Evolutionary conservation across 805 yeast species (phyloP), one percentile per base, ranked within the genome.

Genomic region (Teunomyces funiuensis): DNA sequence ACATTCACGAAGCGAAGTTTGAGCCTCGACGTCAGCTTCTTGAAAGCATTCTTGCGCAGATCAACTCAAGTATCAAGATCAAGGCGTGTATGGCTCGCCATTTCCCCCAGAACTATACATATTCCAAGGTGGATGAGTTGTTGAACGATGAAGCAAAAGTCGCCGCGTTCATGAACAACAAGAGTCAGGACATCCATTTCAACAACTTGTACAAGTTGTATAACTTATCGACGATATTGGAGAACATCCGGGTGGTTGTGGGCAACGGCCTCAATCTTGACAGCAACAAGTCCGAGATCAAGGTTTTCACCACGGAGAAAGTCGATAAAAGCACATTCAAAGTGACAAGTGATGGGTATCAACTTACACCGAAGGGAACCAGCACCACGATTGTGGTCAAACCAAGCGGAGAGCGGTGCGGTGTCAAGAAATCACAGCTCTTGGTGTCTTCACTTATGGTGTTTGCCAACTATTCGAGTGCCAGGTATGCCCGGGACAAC

Each of bases 391-490:
- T 57, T 10, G 45, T 46, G 6, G 34, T 52, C 19, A 30, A 46
- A 8, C 38, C 37, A 7, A 52, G 51, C 13, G 39, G 40, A 5
- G 46, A 44, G n/a, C 61, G 55, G 38, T 46, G 50, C 27, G 26
- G 23, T n/a, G 49, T 46, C 28, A 59, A 80, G 0, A 63, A 69
- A 26, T 81, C 96, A 0, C 80, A 78, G 28, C 53, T 69, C 2
- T 66, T 91, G 18, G 97, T 91, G 2, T 75, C 91, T 0, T 95
- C 91, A 57, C 59, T 85, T 37, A 91, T 91, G 99, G 75, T 90
- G 17, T 63, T 78, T 33, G 88, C 93, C 1, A 89, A 88, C 57
- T 65, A 73, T n/a, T 62, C 82, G 3, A 71, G 80, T 1, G 85
- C 85, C 1, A 44, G 58, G 2, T 74, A 69, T 50, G 76, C 83